Base-by-base conservation (phyloP, 495 filamentous ascomycete genomes). In the Penicillium atrosanguineum region DNA sequence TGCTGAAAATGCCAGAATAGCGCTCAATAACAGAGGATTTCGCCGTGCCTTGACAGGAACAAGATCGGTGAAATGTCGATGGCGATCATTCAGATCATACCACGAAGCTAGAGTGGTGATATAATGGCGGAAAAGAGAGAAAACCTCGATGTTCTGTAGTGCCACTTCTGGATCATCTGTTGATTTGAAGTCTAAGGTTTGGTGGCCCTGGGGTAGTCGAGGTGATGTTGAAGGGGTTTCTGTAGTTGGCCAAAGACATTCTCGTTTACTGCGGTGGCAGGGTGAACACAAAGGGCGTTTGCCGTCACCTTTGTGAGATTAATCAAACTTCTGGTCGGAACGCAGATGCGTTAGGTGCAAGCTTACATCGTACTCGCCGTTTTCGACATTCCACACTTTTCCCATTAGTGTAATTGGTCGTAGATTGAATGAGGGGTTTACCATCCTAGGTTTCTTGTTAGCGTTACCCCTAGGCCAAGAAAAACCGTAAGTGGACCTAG, bases 1-100 rank as follows among this genome's bases (percentile, higher is more conserved):
- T 9, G 67, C 64, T 11, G 71, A 64, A 44, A 73, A 63, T 7
- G 69, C 68, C 20, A 71, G 62, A 18, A 72, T 64, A 9, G 72
- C 66, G 42, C 62, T 70, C 48, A 72, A 64, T 1, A 75, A 52
- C 1, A 72, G 48, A 0, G 68, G 55, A 40, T 64, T 68, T n/a
- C 59, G 41, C 21, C 69, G 46, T 1, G 68, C 63, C 2, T 56
- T 26, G n/a, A 43, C 18, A 0, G 71, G 63, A 9, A 74, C 61
- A 1, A 65, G 39, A n/a, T 58, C 63, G 11, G 56, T 50, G 46
- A 72, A 73, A 19, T 58, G 59, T 4, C 58, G 57, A 2, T 55
- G 48, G n/a, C 46, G 39, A 41, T 71, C 69, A 43, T 67, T 68
- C 0, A 72, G 63, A 54, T 72, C 69, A 54, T 70, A 76, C 68